Evolutionary conservation across 1,284 basidiomycete genomes (phyloP).

Genomic region (Trichosporon faecale): DNA sequence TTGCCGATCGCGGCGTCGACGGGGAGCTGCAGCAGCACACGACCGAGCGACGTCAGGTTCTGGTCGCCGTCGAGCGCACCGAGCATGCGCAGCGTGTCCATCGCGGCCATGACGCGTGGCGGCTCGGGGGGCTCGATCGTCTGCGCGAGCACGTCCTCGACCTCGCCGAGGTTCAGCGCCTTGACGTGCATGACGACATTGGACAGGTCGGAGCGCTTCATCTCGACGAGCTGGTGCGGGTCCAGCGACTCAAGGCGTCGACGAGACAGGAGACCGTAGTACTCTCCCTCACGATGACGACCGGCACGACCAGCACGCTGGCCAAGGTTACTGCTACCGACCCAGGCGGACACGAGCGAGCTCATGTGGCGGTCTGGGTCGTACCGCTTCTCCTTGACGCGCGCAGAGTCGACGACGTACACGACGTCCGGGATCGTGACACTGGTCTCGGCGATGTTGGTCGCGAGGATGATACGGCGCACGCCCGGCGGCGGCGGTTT

Average conservation of each 20-base stretch:
- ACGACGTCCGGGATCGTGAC: slow-evolving; percentile 96
- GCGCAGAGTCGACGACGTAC: slow-evolving; percentile 85
- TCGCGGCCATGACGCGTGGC: slow-evolving; percentile 74
- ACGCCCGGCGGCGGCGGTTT: slow-evolving; percentile 71
- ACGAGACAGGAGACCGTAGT: slow-evolving; percentile 78
- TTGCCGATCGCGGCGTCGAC: slow-evolving; percentile 88
- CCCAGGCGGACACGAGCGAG: slow-evolving; percentile 83
- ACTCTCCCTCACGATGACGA: slow-evolving; percentile 85
- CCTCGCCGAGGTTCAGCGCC: slow-evolving; percentile 86
- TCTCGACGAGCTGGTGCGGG: slow-evolving; percentile 88
- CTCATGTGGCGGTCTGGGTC: slow-evolving; percentile 86
- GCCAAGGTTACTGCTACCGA: slow-evolving; percentile 87
- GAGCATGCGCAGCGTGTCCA: slow-evolving; percentile 76
- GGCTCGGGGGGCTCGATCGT: slow-evolving; percentile 87
- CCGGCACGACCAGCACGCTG: slow-evolving; percentile 93
- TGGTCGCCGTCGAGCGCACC: slow-evolving; percentile 77
- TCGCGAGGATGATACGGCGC: slow-evolving; percentile 84
- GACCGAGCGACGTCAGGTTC: slow-evolving; percentile 80
- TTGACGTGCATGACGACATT: slow-evolving; percentile 97
- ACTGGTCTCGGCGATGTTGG: slow-evolving; percentile 95
- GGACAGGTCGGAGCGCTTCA: slow-evolving; percentile 88
- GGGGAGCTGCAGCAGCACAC: slow-evolving; percentile 82
- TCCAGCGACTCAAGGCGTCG: slow-evolving; percentile 64
- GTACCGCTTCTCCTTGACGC: slow-evolving; percentile 87
- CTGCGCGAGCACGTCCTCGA: slow-evolving; percentile 79